Evolutionary conservation across 1,284 basidiomycete genomes (phyloP), one percentile per base, ranked within the genome.

Genomic region (Serendipita sp.): DNA sequence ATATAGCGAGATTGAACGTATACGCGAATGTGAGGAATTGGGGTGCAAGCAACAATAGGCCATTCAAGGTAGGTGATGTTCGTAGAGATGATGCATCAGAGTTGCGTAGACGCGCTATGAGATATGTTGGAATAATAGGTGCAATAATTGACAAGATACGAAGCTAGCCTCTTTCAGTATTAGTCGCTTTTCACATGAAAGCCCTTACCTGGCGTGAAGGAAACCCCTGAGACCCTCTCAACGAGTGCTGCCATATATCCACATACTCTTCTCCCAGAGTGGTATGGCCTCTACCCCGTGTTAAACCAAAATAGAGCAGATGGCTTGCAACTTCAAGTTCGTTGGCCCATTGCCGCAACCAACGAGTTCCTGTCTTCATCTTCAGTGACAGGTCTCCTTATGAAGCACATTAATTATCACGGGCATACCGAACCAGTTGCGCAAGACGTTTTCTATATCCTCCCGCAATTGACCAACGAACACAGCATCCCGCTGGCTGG

Each of bases 211-310:
- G 61, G 6, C 80, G 74, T 12, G 81, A 83, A 47, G 71, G 71
- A 41, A 74, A 69, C 13, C 71, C 69, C 10, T 70, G 66, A 10
- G 71, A 71, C 49, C 70, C 72, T 15, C 45, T 17, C 22, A 73
- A 70, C 12, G 84, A 82, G 63, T 83, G 82, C 62, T 86, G 82
- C 81, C 90, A 87, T 35, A 90, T 86, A 69, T 90, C 88, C 0
- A 91, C 93, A 70, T 95, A 95, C 71, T 95, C 91, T 72, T 95
- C 91, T 13, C 91, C 91, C 0, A 94, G 77, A 1, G 89, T 92
- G 72, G 92, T 91, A 76, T 65, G 68, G 88, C 88, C 86, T 73
- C 83, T 78, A 43, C 88, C 88, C 64, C 85, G 82, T 0, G 90
- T 91, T 64, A 92, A 73, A 2, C 83, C 81, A 68, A 86, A 86